Evolutionary conservation across 23 red algal genomes (phyloP).

Genomic region (Cyanidium caldarium): DNA sequence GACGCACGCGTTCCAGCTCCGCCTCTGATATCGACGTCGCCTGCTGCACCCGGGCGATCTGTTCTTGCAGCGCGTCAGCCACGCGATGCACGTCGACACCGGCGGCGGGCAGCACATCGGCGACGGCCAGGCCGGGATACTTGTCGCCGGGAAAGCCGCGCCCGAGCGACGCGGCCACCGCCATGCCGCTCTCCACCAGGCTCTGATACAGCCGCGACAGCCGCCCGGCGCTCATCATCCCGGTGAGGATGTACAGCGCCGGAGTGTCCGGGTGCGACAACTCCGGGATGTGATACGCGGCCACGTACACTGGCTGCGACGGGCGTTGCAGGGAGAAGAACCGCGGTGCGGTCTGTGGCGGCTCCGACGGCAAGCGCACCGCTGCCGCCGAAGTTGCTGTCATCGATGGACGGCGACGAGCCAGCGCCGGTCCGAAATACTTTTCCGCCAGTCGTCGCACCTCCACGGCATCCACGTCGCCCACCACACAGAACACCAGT

Average conservation of each 20-base stretch:
- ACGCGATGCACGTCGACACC: not conserved
- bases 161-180: not conserved
- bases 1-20: conserved; percentile 5
- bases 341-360: not conserved
- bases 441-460: not conserved
- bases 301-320: conserved; percentile 3
- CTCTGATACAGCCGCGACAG: not conserved
- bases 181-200: conserved; percentile 3
- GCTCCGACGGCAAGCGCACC: not conserved
- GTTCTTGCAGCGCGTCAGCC: not conserved
- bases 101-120: not conserved
- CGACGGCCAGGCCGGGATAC: not conserved
- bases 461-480: not conserved
- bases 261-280: not conserved
- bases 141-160: conserved; percentile 13
- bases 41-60: not conserved
- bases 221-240: not conserved
- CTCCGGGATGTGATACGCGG: conserved; percentile 6
- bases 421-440: not conserved
- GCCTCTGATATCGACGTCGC: not conserved
- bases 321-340: not conserved
- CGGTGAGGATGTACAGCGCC: not conserved
- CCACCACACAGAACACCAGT: not conserved
- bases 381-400: no score
- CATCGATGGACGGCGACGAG: no score